Base-by-base conservation (phyloP, 2,329 filamentous ascomycete species). In the Gyromitra esculenta region DNA sequence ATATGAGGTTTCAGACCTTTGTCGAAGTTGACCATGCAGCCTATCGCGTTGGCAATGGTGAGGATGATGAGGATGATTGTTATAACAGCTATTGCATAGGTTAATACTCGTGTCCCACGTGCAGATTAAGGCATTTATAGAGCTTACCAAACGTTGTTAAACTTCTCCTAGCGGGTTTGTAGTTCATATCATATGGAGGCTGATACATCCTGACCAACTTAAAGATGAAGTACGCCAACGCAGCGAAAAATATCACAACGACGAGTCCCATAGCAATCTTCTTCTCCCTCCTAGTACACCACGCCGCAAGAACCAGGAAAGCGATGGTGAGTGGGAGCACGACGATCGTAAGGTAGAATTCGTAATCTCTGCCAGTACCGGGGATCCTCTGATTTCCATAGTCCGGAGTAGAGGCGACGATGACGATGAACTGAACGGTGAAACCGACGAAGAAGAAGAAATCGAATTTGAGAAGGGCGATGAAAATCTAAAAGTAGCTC, bases 361-460 rank as follows among this genome's bases (percentile, higher is more conserved):
- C 96, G 81, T 89, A 86, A 78, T 91, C 88, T 48, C 52, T 74
- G 39, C 52, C n/a, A 18, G 70, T 69, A 56, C 48, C 60, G 9
- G 48, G 21, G 18, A 64, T 35, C 4, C 2, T 18, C 6, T 67
- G 21, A 5, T 56, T 18, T 62, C 88, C 87, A 35, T 86, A 87
- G 79, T 88, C 86, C 76, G 86, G 88, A 57, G 89, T 91, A 8
- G 79, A 75, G 48, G 80, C 80, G 76, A 99, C 94, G 75, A 98
- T 92, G 81, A 99, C 95, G 69, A 98, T 88, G 84, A 99, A 99
- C 83, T 99, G 96, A 60, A 99, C 93, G 5, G 96, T 98, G 84
- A 99, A 99, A 70, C 95, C 96, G 65, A 99, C 89, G 87, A 99
- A 99, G 87, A 99, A 98, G 89, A 99, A 99, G 85, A 99, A 98